Conservation (phyloP, 2,329 filamentous ascomycete genomes). For the Teratosphaeria nubilosa region DNA sequence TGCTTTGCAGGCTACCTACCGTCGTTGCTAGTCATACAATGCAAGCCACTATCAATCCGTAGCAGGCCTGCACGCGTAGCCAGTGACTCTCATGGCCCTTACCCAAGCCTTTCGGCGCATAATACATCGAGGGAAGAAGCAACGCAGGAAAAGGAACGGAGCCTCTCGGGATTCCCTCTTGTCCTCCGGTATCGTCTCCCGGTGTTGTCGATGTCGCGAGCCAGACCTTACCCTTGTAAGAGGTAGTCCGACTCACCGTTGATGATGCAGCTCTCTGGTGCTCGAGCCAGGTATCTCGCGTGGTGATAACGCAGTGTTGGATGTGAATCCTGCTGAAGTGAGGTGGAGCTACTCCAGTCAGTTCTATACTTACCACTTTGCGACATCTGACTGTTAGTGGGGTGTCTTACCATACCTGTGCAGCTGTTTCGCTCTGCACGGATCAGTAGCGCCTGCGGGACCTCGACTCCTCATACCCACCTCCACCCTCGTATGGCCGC, state of each 20-base stretch:
- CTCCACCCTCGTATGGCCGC: slow-evolving; percentile 56
- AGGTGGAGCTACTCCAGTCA: slow-evolving; percentile 2
- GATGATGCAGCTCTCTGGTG: background rate
- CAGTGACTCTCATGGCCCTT: background rate
- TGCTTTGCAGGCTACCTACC: slow-evolving; percentile 8
- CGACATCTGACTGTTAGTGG: background rate
- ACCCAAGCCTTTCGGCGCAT: background rate
- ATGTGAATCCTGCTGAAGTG: background rate
- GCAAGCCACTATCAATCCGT: background rate
- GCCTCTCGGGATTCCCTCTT: slow-evolving; percentile 2
- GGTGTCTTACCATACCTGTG: slow-evolving; percentile 9
- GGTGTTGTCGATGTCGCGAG: slow-evolving; percentile 13
- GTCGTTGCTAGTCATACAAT: slow-evolving; percentile 6
- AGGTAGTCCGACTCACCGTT: slow-evolving; percentile 31
- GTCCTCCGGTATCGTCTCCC: slow-evolving; percentile 1
- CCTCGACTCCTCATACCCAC: slow-evolving; percentile 63
- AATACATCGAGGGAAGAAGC: slow-evolving; percentile 1
- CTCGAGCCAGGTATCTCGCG: background rate
- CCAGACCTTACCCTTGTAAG: slow-evolving; percentile 26
- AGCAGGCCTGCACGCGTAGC: background rate
- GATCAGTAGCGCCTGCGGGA: slow-evolving; percentile 49
- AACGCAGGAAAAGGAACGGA: slow-evolving; percentile 9
- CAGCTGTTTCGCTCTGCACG: background rate
- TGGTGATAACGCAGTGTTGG: background rate
- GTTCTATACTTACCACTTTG: slow-evolving; percentile 5